These are phyloP conservation scores for Hepatocystis sp. DNA, from an alignment of 169 alveolate species.

Conservation along the genomic window DNA sequence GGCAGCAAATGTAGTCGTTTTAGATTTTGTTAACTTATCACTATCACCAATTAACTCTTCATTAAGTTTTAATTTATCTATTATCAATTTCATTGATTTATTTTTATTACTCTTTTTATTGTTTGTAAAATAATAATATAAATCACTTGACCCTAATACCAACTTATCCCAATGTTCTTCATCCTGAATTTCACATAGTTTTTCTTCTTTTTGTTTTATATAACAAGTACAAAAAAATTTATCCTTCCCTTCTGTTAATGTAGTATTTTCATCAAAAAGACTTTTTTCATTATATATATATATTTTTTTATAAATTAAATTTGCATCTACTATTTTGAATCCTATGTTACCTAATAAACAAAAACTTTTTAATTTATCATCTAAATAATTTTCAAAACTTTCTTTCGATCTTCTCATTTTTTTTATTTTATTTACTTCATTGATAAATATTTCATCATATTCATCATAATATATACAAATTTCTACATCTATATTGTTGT, in stretches of 20 bases:
- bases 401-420: slow-evolving; percentile 22
- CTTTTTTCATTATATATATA: slow-evolving; percentile 28
- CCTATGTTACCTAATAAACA: slow-evolving; percentile 39
- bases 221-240: slow-evolving; percentile 41
- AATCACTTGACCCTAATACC: slow-evolving; percentile 54
- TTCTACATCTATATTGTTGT: slow-evolving; percentile 21
- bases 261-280: slow-evolving; percentile 12
- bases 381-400: slow-evolving; percentile 11
- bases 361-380: slow-evolving; percentile 11
- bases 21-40: no score
- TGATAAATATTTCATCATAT: slow-evolving; percentile 12
- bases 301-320: slow-evolving; percentile 42
- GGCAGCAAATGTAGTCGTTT: neutral
- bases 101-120: slow-evolving; percentile 31
- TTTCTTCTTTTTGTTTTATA: slow-evolving; percentile 42
- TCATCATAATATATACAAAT: slow-evolving; percentile 39
- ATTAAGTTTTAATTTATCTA: slow-evolving; percentile 36
- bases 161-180: slow-evolving; percentile 56
- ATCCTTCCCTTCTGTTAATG: slow-evolving; percentile 16
- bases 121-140: slow-evolving; percentile 40
- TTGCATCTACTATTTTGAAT: slow-evolving; percentile 36
- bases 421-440: slow-evolving; percentile 2
- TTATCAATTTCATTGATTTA: slow-evolving; percentile 14
- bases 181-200: slow-evolving; percentile 22
- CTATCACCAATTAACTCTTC: neutral